Base-by-base conservation (phyloP, 768 basidiomycete genomes). In the Termitomyces titanicus region DNA sequence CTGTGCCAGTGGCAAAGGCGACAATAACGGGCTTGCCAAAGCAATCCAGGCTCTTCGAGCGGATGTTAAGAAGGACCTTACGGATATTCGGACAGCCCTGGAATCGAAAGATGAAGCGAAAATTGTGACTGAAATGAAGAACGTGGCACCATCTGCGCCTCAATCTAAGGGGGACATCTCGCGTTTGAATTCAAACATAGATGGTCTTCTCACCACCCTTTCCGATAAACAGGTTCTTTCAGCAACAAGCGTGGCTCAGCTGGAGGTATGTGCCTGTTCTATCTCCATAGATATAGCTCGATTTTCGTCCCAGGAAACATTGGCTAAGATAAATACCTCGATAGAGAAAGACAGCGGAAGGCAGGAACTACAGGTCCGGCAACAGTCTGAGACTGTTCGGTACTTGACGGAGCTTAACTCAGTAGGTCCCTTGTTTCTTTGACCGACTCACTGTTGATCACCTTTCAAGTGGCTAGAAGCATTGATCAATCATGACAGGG, bases 321-420 rank as follows among this genome's bases (percentile, higher is more conserved):
- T 82, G 9, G 68, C 73, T 50, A 75, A 75, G 50, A 72, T 86
- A n/a, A 51, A 82, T 40, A 65, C 63, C 13, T 64, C 82, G n/a
- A 63, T 88, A 18, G 73, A 73, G 50, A 70, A 73, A 24, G 82
- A 81, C 10, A 71, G 76, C 54, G 72, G 67, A 18, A 79, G 82
- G 57, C 79, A 77, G 25, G 72, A 68, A 3, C 55, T 78, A 7
- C 79, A 82, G 60, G 64, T 74, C n/a, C 80, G 83, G 51, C 86
- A 88, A 63, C 88, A 90, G 64, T 77, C 78, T 5, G 90, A 91
- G 60, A 88, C 81, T 57, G 83, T 86, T 56, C 80, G 89, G 20
- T 92, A 92, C 66, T 77, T 92, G 33, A 87, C 88, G 58, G 88
- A 91, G 63, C 75, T 92, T 35, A 91, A 91, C 63, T 73, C 75